phyloP scores from a whole-genome alignment of 352 stramenopile genomes.

The Plasmopara viticola region DNA sequence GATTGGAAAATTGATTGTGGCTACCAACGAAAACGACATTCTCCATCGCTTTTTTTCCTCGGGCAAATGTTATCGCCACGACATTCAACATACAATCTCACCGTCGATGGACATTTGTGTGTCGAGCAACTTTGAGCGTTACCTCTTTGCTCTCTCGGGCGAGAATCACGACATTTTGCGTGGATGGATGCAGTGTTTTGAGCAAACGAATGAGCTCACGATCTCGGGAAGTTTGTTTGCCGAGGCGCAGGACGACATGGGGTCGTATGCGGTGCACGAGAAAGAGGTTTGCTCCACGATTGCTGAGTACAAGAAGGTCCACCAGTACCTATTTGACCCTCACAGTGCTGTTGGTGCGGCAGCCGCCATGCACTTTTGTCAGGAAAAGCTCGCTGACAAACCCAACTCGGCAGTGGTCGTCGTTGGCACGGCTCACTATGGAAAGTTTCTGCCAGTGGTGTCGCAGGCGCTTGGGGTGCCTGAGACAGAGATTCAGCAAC shows the following conservation, averaged over 20 bases:
- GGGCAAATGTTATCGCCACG: constrained; percentile 93
- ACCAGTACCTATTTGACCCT: constrained; percentile 96
- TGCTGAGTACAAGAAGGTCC: constrained; percentile 83
- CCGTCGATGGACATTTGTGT: constrained; percentile 99
- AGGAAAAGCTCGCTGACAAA: constrained; percentile 50
- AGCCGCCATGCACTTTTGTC: constrained; percentile 80
- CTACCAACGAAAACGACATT: constrained; percentile 99
- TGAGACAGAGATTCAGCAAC: constrained; percentile 62
- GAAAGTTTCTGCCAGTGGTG: constrained; percentile 95
- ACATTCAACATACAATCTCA: constrained; percentile 91
- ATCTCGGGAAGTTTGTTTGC: constrained; percentile 86
- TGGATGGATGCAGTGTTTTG: constrained; percentile 94
- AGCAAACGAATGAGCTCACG: constrained; percentile 91
- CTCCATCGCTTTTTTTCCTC: constrained; percentile 96
- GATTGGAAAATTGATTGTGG: constrained; percentile 94
- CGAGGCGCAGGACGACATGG: constrained; percentile 91
- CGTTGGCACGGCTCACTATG: constrained; percentile 95
- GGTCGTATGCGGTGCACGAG: constrained; percentile 82
- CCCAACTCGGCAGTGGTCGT: constrained; percentile 83
- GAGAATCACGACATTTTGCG: constrained; percentile 88
- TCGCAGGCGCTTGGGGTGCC: constrained; percentile 78
- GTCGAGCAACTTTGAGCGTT: constrained; percentile 98
- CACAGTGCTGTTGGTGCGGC: constrained; percentile 94
- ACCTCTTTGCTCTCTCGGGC: constrained; percentile 94
- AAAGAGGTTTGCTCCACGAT: constrained; percentile 90